Percentiles rank a stretch among this genome's conserved stretches.
These are phyloP conservation scores for Ganoderma resinaceum DNA, from an alignment of 1,284 basidiomycete genomes.

Conservation along the genomic window DNA sequence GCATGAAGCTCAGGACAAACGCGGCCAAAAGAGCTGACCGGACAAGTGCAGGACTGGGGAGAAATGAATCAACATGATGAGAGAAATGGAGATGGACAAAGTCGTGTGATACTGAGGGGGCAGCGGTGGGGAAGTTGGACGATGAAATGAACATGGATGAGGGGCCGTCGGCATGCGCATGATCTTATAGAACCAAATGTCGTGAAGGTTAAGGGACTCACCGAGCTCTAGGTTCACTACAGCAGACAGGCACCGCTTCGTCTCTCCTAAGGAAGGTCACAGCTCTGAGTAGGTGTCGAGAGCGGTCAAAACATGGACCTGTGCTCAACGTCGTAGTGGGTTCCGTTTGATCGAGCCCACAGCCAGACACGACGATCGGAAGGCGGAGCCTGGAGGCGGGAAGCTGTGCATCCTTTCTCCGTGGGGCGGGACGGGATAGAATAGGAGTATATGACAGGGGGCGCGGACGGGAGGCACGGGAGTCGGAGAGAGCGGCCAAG, in stretches of 20 bases:
- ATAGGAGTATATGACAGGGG: background rate
- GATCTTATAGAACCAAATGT: background rate
- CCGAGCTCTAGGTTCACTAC: background rate
- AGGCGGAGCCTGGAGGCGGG: background rate
- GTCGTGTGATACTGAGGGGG: background rate
- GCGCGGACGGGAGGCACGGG: background rate
- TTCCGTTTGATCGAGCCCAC: background rate
- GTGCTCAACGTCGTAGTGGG: background rate
- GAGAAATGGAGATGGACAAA: background rate
- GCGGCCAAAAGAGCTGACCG: slow-evolving; percentile 19
- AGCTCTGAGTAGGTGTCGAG: background rate
- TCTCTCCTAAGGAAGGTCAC: background rate
- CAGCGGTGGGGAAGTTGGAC: background rate
- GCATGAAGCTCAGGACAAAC: slow-evolving; percentile 14
- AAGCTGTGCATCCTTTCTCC: background rate
- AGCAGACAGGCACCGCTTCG: background rate
- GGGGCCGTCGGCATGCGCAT: background rate
- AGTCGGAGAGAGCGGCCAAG: background rate
- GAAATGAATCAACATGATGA: slow-evolving; percentile 8
- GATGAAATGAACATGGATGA: background rate
- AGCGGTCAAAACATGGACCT: background rate
- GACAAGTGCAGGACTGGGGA: slow-evolving; percentile 12
- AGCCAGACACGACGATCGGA: background rate
- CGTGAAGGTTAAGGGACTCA: background rate
- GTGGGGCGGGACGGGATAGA: background rate